Evolutionary conservation across 2,329 filamentous ascomycete species (phyloP), one percentile per base, ranked within the genome.

Genomic region (Colletotrichum caudatum): DNA sequence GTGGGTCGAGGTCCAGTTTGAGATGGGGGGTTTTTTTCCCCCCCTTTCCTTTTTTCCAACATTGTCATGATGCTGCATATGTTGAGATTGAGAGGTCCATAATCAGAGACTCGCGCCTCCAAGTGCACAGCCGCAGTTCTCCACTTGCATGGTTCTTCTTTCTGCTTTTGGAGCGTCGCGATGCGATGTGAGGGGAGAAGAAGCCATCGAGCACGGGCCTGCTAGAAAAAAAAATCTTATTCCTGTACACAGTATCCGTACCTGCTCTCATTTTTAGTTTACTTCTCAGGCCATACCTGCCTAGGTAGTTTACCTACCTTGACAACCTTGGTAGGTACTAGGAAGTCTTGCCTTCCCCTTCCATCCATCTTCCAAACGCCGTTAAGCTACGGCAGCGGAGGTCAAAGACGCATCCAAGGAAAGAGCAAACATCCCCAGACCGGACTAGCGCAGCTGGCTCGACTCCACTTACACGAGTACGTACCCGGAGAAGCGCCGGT

Each of bases 391-490:
- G 9, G 39, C 58, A 3, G 44, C 44, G 12, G 48, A 48, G 37
- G 46, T n/a, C 53, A n/a, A n/a, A 46, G 3, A 3, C 7, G 16
- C 8, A 26, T 29, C 56, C 26, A 66, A 26, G 23, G 23, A 29
- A 29, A 29, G 29, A 33, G 57, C 23, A 20, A 20, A 9, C 29
- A 18, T 57, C 9, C 14, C 23, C 9, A 33, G 39, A 26, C 11
- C 14, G 54, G 66, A 33, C 46, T 58, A 58, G 61, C 53, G 51
- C 35, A 18, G 44, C 14, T 58, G 41, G 66, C 33, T 26, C 11
- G 37, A 39, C 37, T 14, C 37, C 37, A 39, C 37, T 4, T 14
- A 39, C 39, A 41, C 14, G 18, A 4, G 20, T 46, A 46, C 20
- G 44, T 46, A 44, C 20, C 18, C 39, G 1, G 18, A n/a, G 11